phyloP scores from a whole-genome alignment of 225 moss, liverwort and hornwort species.

The Polytrichum commune region DNA sequence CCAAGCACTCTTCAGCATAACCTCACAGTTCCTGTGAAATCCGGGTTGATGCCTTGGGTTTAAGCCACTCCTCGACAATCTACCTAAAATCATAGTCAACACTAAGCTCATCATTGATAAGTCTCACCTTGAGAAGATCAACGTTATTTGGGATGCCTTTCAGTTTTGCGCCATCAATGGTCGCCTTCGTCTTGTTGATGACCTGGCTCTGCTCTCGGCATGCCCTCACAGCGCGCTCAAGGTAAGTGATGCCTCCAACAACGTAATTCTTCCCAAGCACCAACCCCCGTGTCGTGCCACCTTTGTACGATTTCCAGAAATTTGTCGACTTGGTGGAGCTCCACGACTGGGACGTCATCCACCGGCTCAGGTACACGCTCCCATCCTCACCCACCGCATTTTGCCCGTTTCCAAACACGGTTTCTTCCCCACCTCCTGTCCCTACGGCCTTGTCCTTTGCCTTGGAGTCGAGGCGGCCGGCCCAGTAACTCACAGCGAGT shows the following conservation, averaged over 20 bases:
- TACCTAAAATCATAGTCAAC: no score
- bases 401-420: constrained; percentile 27
- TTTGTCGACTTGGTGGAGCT: constrained; percentile 56
- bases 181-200: constrained; percentile 80
- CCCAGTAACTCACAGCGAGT: constrained; percentile 79
- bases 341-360: constrained; percentile 86
- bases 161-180: constrained; percentile 84
- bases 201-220: constrained; percentile 67
- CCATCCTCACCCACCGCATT: constrained; percentile 77
- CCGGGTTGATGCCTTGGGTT: no score
- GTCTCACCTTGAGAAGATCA: constrained; percentile 82
- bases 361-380: constrained; percentile 68
- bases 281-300: constrained; percentile 49
- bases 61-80: no score
- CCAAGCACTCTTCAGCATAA: no score
- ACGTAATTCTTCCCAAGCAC: constrained; percentile 87
- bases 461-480: constrained; percentile 74
- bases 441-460: constrained; percentile 43
- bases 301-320: constrained; percentile 72
- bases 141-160: constrained; percentile 83
- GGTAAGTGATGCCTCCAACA: constrained; percentile 79
- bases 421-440: constrained; percentile 28
- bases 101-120: no score
- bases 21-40: no score
- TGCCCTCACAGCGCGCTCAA: constrained; percentile 71